phyloP scores from a whole-genome alignment of 2,329 filamentous ascomycete genomes.

The Pseudogymnoascus pannorum region DNA sequence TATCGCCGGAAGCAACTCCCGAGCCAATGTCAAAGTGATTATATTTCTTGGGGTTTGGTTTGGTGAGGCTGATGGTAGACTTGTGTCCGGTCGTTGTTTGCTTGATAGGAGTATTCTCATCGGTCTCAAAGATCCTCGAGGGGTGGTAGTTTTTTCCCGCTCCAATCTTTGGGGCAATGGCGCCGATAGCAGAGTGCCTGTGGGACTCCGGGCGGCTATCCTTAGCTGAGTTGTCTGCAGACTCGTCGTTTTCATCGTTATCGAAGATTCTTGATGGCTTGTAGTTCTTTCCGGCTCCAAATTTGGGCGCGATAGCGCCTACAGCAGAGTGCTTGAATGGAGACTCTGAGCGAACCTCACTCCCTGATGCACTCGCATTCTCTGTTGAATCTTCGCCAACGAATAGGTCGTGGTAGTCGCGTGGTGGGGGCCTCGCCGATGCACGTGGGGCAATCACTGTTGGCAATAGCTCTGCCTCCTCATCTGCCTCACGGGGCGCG shows the following conservation, averaged over 20 bases:
- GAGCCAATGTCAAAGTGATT: conserved; percentile 79
- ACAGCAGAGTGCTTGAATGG: conserved; percentile 12
- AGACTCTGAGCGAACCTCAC: conserved; percentile 18
- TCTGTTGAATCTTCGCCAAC: conserved; percentile 35
- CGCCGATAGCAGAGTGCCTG: conserved; percentile 12
- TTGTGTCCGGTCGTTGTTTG: conserved; percentile 37
- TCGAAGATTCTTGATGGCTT: conserved; percentile 58
- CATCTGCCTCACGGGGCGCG: conserved; percentile 57
- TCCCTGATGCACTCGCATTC: conserved; percentile 17
- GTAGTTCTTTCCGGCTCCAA: conserved; percentile 54
- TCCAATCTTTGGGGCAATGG: conserved; percentile 44
- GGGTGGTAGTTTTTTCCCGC: conserved; percentile 55
- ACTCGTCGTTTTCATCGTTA: conserved; percentile 39
- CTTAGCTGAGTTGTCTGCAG: conserved; percentile 1
- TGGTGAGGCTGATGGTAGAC: conserved; percentile 40
- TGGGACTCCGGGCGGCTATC: conserved; percentile 10
- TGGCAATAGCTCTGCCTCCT: conserved; percentile 33
- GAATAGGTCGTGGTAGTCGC: conserved; percentile 65
- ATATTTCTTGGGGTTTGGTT: conserved; percentile 69
- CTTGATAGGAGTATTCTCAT: conserved; percentile 39
- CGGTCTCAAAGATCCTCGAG: conserved; percentile 56
- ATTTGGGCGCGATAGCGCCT: conserved; percentile 39
- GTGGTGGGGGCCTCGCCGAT: conserved; percentile 63
- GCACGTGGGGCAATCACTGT: conserved; percentile 55
- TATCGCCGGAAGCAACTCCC: conserved; percentile 42